Evolutionary conservation across 352 stramenopile species (phyloP), one percentile per base, ranked within the genome.

Genomic region (Phytophthora macrochlamydospora): DNA sequence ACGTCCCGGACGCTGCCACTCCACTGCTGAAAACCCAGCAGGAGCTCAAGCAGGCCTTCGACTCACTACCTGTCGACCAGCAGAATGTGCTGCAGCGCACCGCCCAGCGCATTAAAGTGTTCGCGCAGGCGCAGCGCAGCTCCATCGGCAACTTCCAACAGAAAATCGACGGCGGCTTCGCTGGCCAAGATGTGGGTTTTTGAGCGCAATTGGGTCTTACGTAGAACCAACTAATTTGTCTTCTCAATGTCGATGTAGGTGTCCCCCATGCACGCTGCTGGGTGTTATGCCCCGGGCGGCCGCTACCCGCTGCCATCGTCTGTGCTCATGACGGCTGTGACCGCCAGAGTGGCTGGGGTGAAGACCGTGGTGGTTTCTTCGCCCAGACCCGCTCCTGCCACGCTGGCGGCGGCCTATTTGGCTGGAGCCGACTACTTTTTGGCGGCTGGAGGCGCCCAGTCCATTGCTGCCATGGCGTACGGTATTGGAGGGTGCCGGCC

Each of bases 271-370:
- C 65, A 63, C 46, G 68, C 83, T 2, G 97, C 97, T 4, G 97
- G 97, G 48, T 99, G 97, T 76, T 99, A 99, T 74, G 97, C 97
- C 2, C 97, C 97, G 3, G 97, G 97, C 44, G 98, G 98, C 37
- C 89, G 97, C 33, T 99, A 99, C 78, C 97, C 97, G 9, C 76
- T 99, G 28, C 97, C 97, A 24, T 99, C 96, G 18, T 99, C 95
- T 0, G 97, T 99, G 43, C 72, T 99, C 7, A 99, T 99, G 98
- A 99, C 96, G 4, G 95, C 92, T 6, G 87, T 98, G 43, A 98
- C 97, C 0, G 96, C 97, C 18, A 82, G 93, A 12, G 95, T 98
- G 0, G 96, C 97, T 5, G 97, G 96, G 40, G 97, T 98, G 50
- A 73, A 93, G 67, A 98, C 79, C 11, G 95, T 99, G 38, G 87